Conservation (phyloP, 306 rosid species). For the Hylodesmum podocarpum region DNA sequence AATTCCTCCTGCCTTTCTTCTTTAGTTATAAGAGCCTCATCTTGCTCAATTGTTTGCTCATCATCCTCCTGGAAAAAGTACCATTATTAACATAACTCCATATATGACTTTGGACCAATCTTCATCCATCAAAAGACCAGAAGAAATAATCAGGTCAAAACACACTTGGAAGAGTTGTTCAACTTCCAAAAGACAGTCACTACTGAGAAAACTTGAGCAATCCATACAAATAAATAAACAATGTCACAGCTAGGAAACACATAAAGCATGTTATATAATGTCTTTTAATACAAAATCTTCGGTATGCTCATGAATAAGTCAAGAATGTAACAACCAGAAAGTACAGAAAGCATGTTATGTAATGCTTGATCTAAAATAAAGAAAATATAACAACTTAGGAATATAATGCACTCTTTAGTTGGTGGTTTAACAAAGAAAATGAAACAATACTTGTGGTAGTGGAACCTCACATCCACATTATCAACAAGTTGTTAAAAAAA, state of each 20-base stretch:
- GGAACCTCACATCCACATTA: conserved; percentile 16
- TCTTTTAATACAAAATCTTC: background rate
- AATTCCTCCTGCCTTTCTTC: conserved; percentile 87
- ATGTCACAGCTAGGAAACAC: background rate
- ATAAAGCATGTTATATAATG: conserved; percentile 4
- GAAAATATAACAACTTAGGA: background rate
- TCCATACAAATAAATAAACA: conserved; percentile 21
- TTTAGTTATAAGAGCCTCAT: conserved; percentile 80
- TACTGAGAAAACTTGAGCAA: background rate
- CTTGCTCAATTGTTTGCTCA: conserved; percentile 85
- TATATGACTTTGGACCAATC: conserved; percentile 15
- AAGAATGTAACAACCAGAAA: conserved; percentile 11
- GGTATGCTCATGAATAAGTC: background rate
- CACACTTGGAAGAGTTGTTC: conserved; percentile 8
- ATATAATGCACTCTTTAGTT: background rate
- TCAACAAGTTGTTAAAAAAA: background rate
- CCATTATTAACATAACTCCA: conserved; percentile 29
- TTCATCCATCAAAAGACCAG: conserved; percentile 24
- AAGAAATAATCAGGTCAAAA: conserved; percentile 30
- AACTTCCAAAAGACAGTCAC: conserved; percentile 24
- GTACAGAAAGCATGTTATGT: background rate
- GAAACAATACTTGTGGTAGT: background rate
- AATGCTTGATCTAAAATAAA: background rate
- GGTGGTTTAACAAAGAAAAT: conserved; percentile 13
- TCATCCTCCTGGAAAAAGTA: conserved; percentile 87